phyloP scores from a whole-genome alignment of 2,329 filamentous ascomycete genomes.

The Hawksworthiomyces lignivorus region DNA sequence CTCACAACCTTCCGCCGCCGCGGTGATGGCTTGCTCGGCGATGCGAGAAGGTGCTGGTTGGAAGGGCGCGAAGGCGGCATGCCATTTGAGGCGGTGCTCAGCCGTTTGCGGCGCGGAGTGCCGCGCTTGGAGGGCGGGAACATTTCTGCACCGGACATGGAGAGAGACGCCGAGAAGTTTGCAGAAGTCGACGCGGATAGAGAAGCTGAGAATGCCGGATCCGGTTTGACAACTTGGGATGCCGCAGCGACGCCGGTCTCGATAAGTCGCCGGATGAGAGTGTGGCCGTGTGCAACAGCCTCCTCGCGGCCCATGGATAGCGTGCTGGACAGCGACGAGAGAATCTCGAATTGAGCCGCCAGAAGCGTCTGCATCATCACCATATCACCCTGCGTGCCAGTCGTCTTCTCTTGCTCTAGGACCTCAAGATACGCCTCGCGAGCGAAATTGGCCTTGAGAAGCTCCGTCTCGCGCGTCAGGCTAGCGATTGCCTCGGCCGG shows the following conservation, averaged over 20 bases:
- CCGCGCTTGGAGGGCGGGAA: constrained; percentile 64
- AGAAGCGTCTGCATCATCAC: constrained; percentile 75
- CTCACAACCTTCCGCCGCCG: constrained; percentile 59
- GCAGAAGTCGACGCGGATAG: not conserved
- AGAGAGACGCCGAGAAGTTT: constrained; percentile 12
- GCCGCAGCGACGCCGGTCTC: constrained; percentile 66
- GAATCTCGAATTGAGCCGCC: constrained; percentile 84
- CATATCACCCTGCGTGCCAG: constrained; percentile 50
- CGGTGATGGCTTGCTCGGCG: constrained; percentile 72
- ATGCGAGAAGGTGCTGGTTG: constrained; percentile 36
- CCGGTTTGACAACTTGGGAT: constrained; percentile 83
- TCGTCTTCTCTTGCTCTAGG: constrained; percentile 70
- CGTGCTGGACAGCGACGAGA: constrained; percentile 74
- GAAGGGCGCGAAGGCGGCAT: not conserved
- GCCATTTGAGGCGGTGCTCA: constrained; percentile 24
- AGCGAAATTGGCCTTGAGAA: constrained; percentile 75
- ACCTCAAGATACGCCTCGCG: constrained; percentile 71
- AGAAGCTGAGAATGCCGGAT: constrained; percentile 40
- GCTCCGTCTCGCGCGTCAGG: constrained; percentile 73
- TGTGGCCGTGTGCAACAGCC: constrained; percentile 71
- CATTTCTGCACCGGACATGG: constrained; percentile 50
- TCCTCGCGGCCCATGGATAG: constrained; percentile 76
- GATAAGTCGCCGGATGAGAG: constrained; percentile 69
- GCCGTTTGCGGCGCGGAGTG: constrained; percentile 69
- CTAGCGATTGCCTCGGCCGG: constrained; percentile 57